A percentile compares a stretch with the other conserved stretches of the same genome.
phyloP scores from a whole-genome alignment of 352 stramenopile species.

The Pythium myriotylum region DNA sequence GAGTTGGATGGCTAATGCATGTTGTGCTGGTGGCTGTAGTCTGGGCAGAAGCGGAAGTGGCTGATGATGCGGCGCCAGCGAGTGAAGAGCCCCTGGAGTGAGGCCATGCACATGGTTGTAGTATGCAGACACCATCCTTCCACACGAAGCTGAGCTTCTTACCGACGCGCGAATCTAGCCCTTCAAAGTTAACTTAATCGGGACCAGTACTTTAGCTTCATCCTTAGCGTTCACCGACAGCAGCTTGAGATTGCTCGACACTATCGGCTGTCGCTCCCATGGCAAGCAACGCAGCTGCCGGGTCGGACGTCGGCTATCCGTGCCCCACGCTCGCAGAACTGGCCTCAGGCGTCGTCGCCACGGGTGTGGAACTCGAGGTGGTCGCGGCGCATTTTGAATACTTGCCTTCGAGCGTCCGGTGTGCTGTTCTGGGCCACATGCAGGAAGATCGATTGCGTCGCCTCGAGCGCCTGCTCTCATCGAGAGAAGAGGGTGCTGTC shows the following conservation, averaged over 20 bases:
- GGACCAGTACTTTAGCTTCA: neutral
- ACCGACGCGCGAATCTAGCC: neutral
- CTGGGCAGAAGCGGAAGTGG: constrained; percentile 59
- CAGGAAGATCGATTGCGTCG: constrained; percentile 18
- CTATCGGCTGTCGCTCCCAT: neutral
- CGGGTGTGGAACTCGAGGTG: constrained; percentile 4
- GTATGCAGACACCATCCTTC: too few relatives aligned
- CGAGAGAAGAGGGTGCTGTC: neutral
- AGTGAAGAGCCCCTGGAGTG: constrained; percentile 20
- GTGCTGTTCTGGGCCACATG: constrained; percentile 4
- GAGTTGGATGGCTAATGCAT: too few relatives aligned
- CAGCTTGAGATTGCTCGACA: neutral
- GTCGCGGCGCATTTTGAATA: constrained; percentile 21
- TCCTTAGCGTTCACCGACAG: neutral
- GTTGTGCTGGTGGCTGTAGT: constrained; percentile 32
- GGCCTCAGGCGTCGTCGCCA: constrained; percentile 12
- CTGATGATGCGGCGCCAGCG: constrained; percentile 16
- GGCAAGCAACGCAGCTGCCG: neutral
- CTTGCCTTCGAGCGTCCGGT: constrained; percentile 11
- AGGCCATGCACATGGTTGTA: neutral
- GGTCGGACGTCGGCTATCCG: neutral
- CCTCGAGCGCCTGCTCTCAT: constrained; percentile 18
- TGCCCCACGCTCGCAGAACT: constrained; percentile 15
- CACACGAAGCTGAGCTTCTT: too few relatives aligned
- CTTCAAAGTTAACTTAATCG: constrained; percentile 31